Percentiles rank a stretch among this genome's conserved stretches.
phyloP scores from a whole-genome alignment of 2,329 filamentous ascomycete genomes.

The Tolypocladium ophioglossoides region DNA sequence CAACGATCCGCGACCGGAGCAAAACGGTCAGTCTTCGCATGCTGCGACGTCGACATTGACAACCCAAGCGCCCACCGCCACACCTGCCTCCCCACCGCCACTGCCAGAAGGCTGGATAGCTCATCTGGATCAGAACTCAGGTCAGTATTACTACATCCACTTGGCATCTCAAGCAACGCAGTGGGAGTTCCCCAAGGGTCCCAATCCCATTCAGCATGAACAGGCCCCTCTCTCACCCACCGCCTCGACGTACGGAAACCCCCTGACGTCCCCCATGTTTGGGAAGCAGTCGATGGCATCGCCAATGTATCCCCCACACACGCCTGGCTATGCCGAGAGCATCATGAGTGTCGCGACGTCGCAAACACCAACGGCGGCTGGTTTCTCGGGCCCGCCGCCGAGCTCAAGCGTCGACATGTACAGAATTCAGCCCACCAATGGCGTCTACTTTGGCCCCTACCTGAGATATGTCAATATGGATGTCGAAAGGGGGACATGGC shows the following conservation, averaged over 20 bases:
- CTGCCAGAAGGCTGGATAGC: constrained; percentile 98
- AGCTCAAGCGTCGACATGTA: constrained; percentile 87
- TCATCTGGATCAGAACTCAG: constrained; percentile 88
- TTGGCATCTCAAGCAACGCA: constrained; percentile 90
- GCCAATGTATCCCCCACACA: constrained; percentile 73
- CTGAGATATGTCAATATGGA: constrained; percentile 97
- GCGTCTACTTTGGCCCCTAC: constrained; percentile 96
- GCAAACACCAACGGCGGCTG: constrained; percentile 64
- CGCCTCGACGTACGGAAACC: constrained; percentile 65
- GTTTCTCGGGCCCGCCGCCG: constrained; percentile 82
- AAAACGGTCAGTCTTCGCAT: constrained; percentile 37
- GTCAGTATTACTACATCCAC: constrained; percentile 98
- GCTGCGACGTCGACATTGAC: constrained; percentile 30
- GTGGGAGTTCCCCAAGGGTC: constrained; percentile 97
- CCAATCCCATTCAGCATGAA: constrained; percentile 78
- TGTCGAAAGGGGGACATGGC: constrained; percentile 78
- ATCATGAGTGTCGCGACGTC: constrained; percentile 72
- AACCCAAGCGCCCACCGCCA: constrained; percentile 43
- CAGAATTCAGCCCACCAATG: constrained; percentile 86
- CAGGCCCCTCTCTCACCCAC: constrained; percentile 74
- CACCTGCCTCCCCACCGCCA: constrained; percentile 78
- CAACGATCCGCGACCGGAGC: constrained; percentile 58
- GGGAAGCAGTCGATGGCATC: constrained; percentile 52
- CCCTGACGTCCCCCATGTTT: constrained; percentile 57
- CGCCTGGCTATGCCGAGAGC: constrained; percentile 74